Conservation (phyloP, 2,329 filamentous ascomycete species). For the Cytospora piceicola region DNA sequence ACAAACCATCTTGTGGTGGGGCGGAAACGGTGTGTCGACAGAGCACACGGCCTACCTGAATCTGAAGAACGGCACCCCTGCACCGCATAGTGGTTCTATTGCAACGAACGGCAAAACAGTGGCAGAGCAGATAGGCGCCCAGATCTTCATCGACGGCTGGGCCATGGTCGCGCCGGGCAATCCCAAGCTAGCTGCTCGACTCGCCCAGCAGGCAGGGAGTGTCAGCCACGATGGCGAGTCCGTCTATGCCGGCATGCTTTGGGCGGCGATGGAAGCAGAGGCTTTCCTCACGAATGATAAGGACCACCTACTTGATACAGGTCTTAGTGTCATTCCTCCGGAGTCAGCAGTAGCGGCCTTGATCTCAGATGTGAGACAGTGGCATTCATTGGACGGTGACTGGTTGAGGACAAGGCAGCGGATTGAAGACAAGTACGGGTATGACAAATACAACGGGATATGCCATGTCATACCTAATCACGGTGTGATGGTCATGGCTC, state of each 20-base stretch:
- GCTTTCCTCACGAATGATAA: constrained; percentile 41
- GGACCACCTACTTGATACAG: constrained; percentile 40
- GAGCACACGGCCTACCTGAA: constrained; percentile 46
- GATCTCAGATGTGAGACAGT: constrained; percentile 39
- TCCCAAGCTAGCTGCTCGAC: constrained; percentile 38
- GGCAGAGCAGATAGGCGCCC: constrained; percentile 45
- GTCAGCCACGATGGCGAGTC: constrained; percentile 47
- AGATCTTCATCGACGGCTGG: constrained; percentile 47
- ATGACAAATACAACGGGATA: constrained; percentile 40
- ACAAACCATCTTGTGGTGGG: constrained; percentile 45
- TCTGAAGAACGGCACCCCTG: constrained; percentile 41
- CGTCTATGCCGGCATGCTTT: constrained; percentile 43
- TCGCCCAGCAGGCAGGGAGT: constrained; percentile 40
- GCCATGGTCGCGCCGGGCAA: constrained; percentile 40
- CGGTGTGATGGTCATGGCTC: constrained; percentile 40
- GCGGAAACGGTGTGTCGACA: constrained; percentile 43
- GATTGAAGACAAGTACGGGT: constrained; percentile 41
- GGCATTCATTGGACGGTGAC: constrained; percentile 37
- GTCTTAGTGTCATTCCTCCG: constrained; percentile 36
- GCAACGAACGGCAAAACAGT: constrained; percentile 38
- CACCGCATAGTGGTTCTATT: constrained; percentile 40
- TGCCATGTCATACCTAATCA: constrained; percentile 44
- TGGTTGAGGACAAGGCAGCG: constrained; percentile 42
- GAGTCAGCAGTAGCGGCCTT: constrained; percentile 38
- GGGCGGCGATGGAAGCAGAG: constrained; percentile 46